Evolutionary conservation across 2,329 filamentous ascomycete species (phyloP).

Genomic region (Colletotrichum lentis): DNA sequence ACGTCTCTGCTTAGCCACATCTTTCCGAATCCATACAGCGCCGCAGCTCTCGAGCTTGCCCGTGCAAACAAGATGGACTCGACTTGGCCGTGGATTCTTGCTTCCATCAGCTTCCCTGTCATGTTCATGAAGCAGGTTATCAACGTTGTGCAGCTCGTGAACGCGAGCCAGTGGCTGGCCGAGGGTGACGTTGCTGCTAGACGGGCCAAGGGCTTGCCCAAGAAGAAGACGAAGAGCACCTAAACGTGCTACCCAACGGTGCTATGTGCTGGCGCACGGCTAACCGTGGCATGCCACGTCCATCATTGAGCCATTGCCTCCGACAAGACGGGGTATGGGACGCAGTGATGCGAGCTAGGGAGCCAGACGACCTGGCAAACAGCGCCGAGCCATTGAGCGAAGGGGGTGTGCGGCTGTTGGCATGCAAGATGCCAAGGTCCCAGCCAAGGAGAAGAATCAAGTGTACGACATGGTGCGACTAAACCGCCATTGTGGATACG

Average conservation of each 20-base stretch:
- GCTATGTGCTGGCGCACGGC: background rate
- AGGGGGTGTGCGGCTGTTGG: background rate
- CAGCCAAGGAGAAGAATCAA: background rate
- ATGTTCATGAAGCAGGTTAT: conserved; percentile 94
- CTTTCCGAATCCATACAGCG: conserved; percentile 90
- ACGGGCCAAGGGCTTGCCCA: conserved; percentile 60
- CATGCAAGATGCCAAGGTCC: background rate
- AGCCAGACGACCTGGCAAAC: background rate
- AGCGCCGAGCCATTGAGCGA: background rate
- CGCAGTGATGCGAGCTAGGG: background rate
- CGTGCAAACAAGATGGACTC: conserved; percentile 93
- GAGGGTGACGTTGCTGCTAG: conserved; percentile 83
- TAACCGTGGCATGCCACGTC: background rate
- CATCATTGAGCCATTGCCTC: background rate
- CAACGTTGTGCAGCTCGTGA: conserved; percentile 92
- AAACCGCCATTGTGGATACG: background rate
- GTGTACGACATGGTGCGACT: background rate
- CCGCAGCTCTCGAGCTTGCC: conserved; percentile 89
- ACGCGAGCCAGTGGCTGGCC: conserved; percentile 89
- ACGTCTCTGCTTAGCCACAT: conserved; percentile 75
- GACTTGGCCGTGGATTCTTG: conserved; percentile 73
- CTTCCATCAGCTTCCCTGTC: conserved; percentile 80
- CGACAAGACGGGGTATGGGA: background rate
- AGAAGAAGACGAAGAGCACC: conserved; percentile 47
- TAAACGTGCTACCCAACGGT: background rate